Evolutionary conservation across 1,139 yeast species (phyloP), one percentile per base, ranked within the genome.

Genomic region (Suzukiozyma palmioleophila): DNA sequence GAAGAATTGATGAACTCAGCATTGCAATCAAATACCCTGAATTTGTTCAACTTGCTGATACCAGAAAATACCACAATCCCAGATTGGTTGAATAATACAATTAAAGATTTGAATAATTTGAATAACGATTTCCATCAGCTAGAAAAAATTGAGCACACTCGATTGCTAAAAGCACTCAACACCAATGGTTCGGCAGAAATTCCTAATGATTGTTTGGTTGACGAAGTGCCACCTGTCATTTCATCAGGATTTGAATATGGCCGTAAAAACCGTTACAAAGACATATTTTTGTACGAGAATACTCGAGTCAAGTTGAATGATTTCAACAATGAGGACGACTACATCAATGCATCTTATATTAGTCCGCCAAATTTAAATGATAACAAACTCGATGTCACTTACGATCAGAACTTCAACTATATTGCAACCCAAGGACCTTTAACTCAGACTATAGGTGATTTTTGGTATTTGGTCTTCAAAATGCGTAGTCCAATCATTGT

Each of bases 391-490:
- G 33, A 26, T 2, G 9, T 28, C 8, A 22, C 24, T 12, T 25
- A 13, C 13, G 29, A 26, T 21, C 18, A 50, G 8, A 37, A 51
- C 9, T 50, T 55, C 36, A 67, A 73, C 38, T 84, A 82, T 54
- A 82, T 87, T 47, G 96, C 95, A 0, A 83, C 95, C 0, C 96
- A 87, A 50, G 96, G 94, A 1, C 96, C 96, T 2, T 60, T 87
- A 31, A 79, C 81, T 2, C 77, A 81, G 16, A 85, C 96, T 0
- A 73, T 83, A 43, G 81, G 79, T 11, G 96, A 87, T 56, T 87
- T 87, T 54, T 88, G 95, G 94, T 77, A 79, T 50, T 83, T 84
- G 39, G 72, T 84, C 5, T 54, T 69, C 32, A 69, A 73, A 45
- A 68, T 72, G 43, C 53, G 59, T 26, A 59, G 68, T 10, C 63